Base-by-base conservation (phyloP, 2,329 filamentous ascomycete species). In the Fusarium lyarnte region DNA sequence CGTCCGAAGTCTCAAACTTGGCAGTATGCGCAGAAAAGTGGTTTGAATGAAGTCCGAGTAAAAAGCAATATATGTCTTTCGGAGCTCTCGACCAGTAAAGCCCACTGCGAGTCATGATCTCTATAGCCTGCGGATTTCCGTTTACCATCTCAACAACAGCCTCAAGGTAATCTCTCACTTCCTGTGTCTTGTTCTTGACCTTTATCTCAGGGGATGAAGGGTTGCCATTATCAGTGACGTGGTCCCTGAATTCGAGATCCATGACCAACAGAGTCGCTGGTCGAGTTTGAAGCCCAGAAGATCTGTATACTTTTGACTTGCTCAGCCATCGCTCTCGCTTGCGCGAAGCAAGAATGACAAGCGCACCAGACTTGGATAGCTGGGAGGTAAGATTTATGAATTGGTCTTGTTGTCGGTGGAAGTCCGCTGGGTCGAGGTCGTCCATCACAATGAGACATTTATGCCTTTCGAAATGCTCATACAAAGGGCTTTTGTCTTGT, bases 21-120 rank as follows among this genome's bases (percentile, higher is more conserved):
- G 9, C 25, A 12, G 43, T 9, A n/a, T 5, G 12, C 6, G 19
- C 9, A 14, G 19, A 1, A 21, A 12, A 4, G 10, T 3, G 2
- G 6, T 14, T 27, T n/a, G 43, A 29, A 16, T 25, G 43, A 46
- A 46, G 19, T 29, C 43, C 25, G 9, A 46, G 25, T 46, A 46
- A 29, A 27, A 46, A 29, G 25, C 25, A 11, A 29, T 46, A 29
- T 8, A 29, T 14, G 2, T 8, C 27, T 29, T 47, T 47, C 13
- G 19, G 13, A 47, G 45, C 19, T 47, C 45, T 29, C 6, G 19
- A 47, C 45, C 19, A 47, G 27, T 29, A 47, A 47, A 47, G 45
- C 6, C 27, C 13, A 8, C 19, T 29, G 7, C 19, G 13, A n/a
- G 19, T n/a, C 19, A 47, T n/a, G 3, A 29, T 47, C 7, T 29